Percentiles rank a stretch among this genome's conserved stretches.
Conservation (phyloP, 2,329 filamentous ascomycete species). For the Trichoderma oligosporum region DNA sequence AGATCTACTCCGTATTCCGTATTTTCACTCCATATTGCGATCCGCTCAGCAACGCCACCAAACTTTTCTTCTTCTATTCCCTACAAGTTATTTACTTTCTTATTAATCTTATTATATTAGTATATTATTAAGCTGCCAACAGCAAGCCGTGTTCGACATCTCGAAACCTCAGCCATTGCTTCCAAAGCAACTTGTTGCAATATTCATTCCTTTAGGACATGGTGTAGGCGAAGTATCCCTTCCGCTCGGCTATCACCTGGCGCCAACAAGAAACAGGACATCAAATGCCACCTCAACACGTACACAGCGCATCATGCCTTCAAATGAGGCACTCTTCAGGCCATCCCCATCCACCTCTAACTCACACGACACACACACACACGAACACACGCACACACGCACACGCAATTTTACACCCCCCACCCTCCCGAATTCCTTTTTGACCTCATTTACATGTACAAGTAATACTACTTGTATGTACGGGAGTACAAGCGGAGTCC, state of each 20-base stretch:
- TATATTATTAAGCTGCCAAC: no score
- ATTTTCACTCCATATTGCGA: background rate
- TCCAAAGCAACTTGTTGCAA: no score
- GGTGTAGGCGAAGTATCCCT: no score
- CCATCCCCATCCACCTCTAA: no score
- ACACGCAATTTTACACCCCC: conserved; percentile 5
- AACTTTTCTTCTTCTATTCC: background rate
- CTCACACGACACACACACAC: no score
- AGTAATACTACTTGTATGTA: background rate
- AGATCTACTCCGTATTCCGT: conserved; percentile 1
- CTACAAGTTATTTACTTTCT: background rate
- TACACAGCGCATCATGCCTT: background rate
- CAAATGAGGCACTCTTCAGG: background rate
- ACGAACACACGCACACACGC: conserved; percentile 1
- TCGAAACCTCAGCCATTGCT: no score
- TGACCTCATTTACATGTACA: background rate
- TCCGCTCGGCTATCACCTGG: no score
- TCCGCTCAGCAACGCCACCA: background rate
- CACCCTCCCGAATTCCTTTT: conserved; percentile 1
- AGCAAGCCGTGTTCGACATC: no score
- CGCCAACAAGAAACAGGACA: background rate
- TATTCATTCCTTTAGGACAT: no score
- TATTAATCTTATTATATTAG: no score
- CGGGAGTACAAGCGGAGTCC: background rate
- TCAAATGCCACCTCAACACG: background rate